Percentiles rank a stretch among this genome's conserved stretches.
These are phyloP conservation scores for Fusarium beomiforme DNA, from an alignment of 2,329 filamentous ascomycete genomes.

Conservation along the genomic window DNA sequence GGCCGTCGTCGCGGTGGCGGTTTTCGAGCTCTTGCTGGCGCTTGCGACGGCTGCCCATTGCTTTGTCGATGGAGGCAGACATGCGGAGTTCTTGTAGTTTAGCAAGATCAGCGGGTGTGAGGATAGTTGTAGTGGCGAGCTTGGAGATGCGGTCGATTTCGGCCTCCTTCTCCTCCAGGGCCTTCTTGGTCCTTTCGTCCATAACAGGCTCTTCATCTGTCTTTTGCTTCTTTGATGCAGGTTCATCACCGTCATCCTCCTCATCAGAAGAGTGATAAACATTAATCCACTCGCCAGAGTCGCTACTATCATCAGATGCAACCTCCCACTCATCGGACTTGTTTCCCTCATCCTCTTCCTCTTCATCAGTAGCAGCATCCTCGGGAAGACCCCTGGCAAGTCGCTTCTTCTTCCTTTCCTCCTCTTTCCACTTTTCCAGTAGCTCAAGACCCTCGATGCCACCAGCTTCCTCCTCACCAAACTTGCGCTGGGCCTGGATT, in stretches of 20 bases:
- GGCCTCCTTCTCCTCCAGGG: constrained; percentile 50
- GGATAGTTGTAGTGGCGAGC: constrained; percentile 90
- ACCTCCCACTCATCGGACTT: constrained; percentile 70
- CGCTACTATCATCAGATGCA: constrained; percentile 67
- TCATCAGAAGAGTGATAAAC: constrained; percentile 87
- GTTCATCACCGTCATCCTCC: constrained; percentile 71
- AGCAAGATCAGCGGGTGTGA: constrained; percentile 94
- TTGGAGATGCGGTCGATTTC: constrained; percentile 68
- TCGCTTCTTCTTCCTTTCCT: constrained; percentile 80
- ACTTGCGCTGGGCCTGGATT: constrained; percentile 79
- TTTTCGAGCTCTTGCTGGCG: constrained; percentile 57
- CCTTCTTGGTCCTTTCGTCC: constrained; percentile 56
- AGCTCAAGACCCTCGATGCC: constrained; percentile 93
- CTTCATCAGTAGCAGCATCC: constrained; percentile 67
- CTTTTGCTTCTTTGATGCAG: constrained; percentile 61
- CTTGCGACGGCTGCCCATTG: constrained; percentile 58
- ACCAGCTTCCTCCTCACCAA: constrained; percentile 82
- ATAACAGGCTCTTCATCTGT: constrained; percentile 44
- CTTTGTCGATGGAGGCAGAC: constrained; percentile 75
- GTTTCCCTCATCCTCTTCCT: constrained; percentile 66
- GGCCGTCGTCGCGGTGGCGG: constrained; percentile 84
- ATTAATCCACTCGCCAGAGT: constrained; percentile 92
- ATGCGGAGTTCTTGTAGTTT: constrained; percentile 91
- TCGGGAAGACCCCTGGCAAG: constrained; percentile 75
- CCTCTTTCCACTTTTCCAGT: constrained; percentile 91